Evolutionary conservation across 306 rosid species (phyloP).

Genomic region (Cucurbita maxima): DNA sequence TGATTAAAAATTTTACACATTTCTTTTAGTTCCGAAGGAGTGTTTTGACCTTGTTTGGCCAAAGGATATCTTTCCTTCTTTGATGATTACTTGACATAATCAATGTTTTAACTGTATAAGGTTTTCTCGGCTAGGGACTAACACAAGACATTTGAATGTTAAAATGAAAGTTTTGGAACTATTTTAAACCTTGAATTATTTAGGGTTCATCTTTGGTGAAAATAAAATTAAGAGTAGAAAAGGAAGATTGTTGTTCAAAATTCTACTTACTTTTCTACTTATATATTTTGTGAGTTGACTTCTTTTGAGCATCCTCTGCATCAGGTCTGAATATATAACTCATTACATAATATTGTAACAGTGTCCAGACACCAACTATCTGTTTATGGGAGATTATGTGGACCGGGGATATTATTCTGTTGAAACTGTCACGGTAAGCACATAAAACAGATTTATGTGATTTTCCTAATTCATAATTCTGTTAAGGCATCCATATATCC

Average conservation of each 20-base stretch:
- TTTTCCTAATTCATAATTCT: not conserved
- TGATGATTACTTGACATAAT: not conserved
- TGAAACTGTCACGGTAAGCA: constrained; percentile 91
- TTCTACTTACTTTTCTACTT: not conserved
- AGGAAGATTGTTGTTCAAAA: constrained; percentile 1
- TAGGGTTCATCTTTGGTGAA: not conserved
- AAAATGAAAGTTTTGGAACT: not conserved
- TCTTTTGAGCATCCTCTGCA: not conserved
- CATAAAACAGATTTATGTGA: not conserved
- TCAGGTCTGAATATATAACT: not conserved
- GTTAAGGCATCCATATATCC: not conserved
- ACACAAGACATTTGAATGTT: not conserved
- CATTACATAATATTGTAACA: constrained; percentile 18
- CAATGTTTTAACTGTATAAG: not conserved
- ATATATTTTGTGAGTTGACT: not conserved
- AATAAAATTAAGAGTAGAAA: not conserved
- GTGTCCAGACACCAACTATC: constrained; percentile 98
- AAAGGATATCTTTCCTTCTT: not conserved
- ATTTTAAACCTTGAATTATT: not conserved
- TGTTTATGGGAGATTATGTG: constrained; percentile 99
- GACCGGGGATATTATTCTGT: constrained; percentile 99
- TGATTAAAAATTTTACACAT: not conserved
- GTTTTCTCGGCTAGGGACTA: not conserved
- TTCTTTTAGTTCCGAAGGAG: not conserved
- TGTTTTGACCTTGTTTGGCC: not conserved